Conservation (phyloP, 148 eudicot species). For the Chenopodium quinoa region DNA sequence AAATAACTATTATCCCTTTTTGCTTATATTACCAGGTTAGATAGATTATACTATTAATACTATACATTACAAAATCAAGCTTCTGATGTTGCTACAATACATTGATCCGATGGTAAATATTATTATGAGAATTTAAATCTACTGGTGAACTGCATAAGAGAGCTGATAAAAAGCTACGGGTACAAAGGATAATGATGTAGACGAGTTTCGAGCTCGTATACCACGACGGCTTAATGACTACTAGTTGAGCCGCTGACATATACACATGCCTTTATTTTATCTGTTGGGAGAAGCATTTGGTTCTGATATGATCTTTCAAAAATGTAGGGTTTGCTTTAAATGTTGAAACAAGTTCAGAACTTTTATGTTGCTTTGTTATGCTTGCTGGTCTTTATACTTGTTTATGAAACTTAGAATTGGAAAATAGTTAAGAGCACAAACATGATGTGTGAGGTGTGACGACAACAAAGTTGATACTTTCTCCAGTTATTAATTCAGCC, state of each 20-base stretch:
- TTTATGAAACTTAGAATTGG: neutral
- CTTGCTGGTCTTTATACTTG: neutral
- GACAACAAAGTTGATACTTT: neutral
- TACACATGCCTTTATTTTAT: neutral
- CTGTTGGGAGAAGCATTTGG: neutral
- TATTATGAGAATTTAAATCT: neutral
- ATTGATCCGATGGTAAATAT: neutral
- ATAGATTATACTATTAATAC: neutral
- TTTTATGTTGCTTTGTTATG: neutral
- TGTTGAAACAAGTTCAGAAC: constrained; percentile 8
- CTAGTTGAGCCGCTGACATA: neutral
- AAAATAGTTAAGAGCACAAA: neutral
- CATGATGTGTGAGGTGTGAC: neutral
- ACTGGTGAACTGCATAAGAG: neutral
- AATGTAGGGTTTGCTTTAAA: neutral
- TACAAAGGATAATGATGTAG: neutral
- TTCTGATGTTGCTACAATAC: neutral
- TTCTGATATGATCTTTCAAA: neutral
- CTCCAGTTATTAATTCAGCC: neutral
- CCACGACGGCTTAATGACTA: neutral
- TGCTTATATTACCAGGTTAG: neutral
- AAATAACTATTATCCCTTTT: neutral
- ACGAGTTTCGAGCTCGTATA: neutral
- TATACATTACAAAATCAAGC: neutral
- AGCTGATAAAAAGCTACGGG: neutral